Base-by-base conservation (phyloP, 495 filamentous ascomycete genomes). In the Penicillium antarcticum region DNA sequence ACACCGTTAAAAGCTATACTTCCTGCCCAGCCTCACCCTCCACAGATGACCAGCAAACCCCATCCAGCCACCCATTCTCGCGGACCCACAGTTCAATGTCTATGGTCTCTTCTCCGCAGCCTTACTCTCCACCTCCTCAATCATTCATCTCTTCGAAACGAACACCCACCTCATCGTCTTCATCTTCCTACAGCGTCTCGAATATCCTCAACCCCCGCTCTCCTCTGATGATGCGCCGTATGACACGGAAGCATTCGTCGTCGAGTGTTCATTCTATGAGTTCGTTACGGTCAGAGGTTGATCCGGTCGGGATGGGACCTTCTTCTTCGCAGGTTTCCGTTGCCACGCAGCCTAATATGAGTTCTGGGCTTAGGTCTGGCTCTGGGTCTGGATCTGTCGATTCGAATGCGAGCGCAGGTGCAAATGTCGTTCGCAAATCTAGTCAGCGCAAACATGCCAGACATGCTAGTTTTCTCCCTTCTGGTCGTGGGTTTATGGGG, bases 231-330 rank as follows among this genome's bases (percentile, higher is more conserved):
- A 57, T 63, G 44, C 67, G 63, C 16, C 55, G 53, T 8, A 67
- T 65, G 42, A 53, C 69, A 0, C 54, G 68, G 23, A 69, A 69
- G 29, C 60, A 67, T 29, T 70, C 82, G 1, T 79, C 84, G 0
- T 88, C 85, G 14, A 92, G 84, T 77, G 87, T 89, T 39, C 79
- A 80, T 56, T 92, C 85, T 0, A 79, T 84, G 14, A 92, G 70
- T 19, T 80, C 76, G 9, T 61, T 80, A 9, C 33, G 86, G 60
- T 51, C 88, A 67, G 55, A 75, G 74, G 42, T 94, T 73, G 48
- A 92, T 75, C 35, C 36, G 7, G 26, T 32, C 7, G 45, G 13
- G 0, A 18, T 36, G 2, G 45, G 18, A 0, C 29, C 47, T 2
- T 31, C 47, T 33, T 41, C 46, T 2, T 49, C 47, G 37, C 47